phyloP scores from a whole-genome alignment of 768 basidiomycete genomes.

The Leccinellum luteum region DNA sequence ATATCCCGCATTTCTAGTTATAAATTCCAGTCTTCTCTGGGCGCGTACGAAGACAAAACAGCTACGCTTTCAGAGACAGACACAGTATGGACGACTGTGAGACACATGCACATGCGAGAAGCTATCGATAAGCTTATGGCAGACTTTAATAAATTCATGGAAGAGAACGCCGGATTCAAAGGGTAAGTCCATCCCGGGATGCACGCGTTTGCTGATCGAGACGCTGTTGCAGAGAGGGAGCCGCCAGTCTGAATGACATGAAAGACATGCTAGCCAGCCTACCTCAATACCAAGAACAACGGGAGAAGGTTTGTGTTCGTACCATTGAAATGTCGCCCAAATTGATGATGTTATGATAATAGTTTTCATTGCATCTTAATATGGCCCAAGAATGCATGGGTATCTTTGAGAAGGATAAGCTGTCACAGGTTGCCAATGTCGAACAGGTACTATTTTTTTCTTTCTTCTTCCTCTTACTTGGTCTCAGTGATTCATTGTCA shows the following conservation, averaged over 20 bases:
- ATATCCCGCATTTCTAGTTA: conserved; percentile 50
- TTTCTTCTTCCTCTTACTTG: neutral
- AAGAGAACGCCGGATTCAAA: conserved; percentile 93
- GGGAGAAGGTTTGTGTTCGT: conserved; percentile 70
- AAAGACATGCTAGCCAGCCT: conserved; percentile 97
- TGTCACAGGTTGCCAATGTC: conserved; percentile 79
- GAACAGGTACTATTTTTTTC: conserved; percentile 66
- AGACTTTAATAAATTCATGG: conserved; percentile 92
- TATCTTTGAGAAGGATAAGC: conserved; percentile 84
- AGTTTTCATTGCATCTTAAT: conserved; percentile 95
- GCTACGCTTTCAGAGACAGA: conserved; percentile 86
- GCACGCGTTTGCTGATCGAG: neutral
- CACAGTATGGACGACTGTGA: conserved; percentile 85
- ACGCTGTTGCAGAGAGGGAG: conserved; percentile 55
- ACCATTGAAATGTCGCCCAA: neutral
- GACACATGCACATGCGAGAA: conserved; percentile 99
- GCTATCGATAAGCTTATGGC: conserved; percentile 96
- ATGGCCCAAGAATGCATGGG: conserved; percentile 99
- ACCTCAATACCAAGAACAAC: conserved; percentile 92
- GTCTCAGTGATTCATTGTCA: conserved; percentile 31
- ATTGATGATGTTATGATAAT: conserved; percentile 2
- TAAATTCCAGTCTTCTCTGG: conserved; percentile 87
- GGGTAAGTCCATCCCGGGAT: conserved; percentile 50
- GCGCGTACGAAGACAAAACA: conserved; percentile 83
- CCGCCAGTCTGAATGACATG: conserved; percentile 93